A percentile compares a stretch with the other conserved stretches of the same genome.
Conservation (phyloP, 169 alveolate genomes). For the Plasmodium gaboni region DNA sequence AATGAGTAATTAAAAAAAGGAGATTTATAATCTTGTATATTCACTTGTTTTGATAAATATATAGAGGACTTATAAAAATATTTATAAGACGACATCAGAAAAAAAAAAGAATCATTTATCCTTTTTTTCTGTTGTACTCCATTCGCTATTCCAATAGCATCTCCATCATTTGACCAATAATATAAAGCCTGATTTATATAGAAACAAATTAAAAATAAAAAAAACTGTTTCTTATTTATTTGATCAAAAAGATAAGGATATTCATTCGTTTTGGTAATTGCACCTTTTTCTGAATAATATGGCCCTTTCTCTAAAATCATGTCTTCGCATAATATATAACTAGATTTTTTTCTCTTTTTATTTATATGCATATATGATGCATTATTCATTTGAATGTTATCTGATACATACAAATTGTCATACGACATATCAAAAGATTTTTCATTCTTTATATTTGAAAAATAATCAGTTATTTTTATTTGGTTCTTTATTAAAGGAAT, state of each 20-base stretch:
- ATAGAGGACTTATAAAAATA: slow-evolving; percentile 71
- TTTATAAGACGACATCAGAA: slow-evolving; percentile 73
- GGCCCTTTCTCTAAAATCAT: slow-evolving; percentile 2
- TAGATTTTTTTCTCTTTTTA: slow-evolving; percentile 63
- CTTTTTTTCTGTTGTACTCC: slow-evolving; percentile 72
- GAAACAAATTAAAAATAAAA: slow-evolving; percentile 58
- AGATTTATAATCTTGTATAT: slow-evolving; percentile 20
- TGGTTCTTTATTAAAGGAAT: slow-evolving; percentile 69
- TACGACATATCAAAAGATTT: slow-evolving; percentile 18
- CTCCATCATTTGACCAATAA: slow-evolving; percentile 63
- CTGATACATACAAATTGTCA: background rate
- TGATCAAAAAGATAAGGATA: slow-evolving; percentile 8
- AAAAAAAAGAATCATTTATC: slow-evolving; percentile 52
- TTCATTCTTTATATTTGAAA: slow-evolving; percentile 55
- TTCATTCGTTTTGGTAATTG: background rate
- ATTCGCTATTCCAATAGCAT: slow-evolving; percentile 59
- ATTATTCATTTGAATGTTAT: background rate
- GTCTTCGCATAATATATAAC: slow-evolving; percentile 31
- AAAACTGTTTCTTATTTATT: slow-evolving; percentile 71
- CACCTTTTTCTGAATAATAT: background rate
- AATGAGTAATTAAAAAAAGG: slow-evolving; percentile 57
- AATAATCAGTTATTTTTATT: slow-evolving; percentile 72
- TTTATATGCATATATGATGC: background rate
- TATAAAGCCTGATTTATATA: slow-evolving; percentile 54
- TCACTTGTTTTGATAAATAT: slow-evolving; percentile 33